These are phyloP conservation scores for Suhomyces prunicola DNA, from an alignment of 805 yeast genomes.

Conservation along the genomic window DNA sequence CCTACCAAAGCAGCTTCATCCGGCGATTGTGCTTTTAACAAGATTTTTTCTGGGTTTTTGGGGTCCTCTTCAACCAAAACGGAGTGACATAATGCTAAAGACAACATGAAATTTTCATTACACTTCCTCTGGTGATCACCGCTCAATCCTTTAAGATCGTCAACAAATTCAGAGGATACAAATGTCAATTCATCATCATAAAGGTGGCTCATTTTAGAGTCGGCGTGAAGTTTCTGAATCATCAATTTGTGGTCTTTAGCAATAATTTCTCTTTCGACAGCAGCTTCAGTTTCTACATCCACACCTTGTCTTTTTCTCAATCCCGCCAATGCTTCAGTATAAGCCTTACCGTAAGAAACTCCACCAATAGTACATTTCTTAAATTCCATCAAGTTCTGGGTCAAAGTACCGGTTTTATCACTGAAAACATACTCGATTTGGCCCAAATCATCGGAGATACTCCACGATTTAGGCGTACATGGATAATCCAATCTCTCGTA, in stretches of 20 bases:
- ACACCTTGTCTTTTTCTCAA: conserved; percentile 62
- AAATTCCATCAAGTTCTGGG: conserved; percentile 83
- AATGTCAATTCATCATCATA: conserved; percentile 66
- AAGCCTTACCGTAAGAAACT: conserved; percentile 66
- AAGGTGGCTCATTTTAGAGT: conserved; percentile 2
- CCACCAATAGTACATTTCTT: conserved; percentile 71
- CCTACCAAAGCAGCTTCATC: conserved; percentile 85
- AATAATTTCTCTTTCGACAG: conserved; percentile 40
- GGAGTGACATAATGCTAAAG: conserved; percentile 75
- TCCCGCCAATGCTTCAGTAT: conserved; percentile 77
- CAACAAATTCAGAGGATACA: conserved; percentile 60
- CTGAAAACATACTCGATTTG: conserved; percentile 80
- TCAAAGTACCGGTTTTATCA: conserved; percentile 81
- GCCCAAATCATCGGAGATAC: conserved; percentile 78
- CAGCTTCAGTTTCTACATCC: conserved; percentile 51
- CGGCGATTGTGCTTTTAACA: conserved; percentile 76
- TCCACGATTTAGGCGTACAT: conserved; percentile 80
- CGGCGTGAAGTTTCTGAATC: conserved; percentile 39
- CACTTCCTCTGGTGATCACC: conserved; percentile 55
- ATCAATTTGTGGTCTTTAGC: conserved; percentile 43
- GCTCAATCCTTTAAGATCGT: conserved; percentile 53
- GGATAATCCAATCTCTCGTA: conserved; percentile 68
- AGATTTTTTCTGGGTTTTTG: conserved; percentile 50
- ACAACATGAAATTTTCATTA: conserved; percentile 72
- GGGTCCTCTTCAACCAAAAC: conserved; percentile 69